Evolutionary conservation across 495 filamentous ascomycete genomes (phyloP), one percentile per base, ranked within the genome.

Genomic region (Penicillium turbatum): DNA sequence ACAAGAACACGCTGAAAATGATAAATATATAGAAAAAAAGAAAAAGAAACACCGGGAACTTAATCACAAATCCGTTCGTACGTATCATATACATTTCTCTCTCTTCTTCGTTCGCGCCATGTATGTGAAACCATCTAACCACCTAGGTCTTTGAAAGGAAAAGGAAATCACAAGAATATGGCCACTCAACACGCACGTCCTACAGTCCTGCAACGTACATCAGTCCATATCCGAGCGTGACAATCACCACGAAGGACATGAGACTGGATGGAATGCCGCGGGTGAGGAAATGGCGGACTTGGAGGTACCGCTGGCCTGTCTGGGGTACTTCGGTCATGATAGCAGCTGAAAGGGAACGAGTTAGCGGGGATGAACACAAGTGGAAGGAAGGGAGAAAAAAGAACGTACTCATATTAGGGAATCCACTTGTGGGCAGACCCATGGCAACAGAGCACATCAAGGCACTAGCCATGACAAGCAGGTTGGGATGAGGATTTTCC

Each of bases 291-390:
- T 99, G 93, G 59, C 87, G 88, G 26, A 97, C 93, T 48, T 86
- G 75, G 48, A 99, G 79, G 67, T 99, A 99, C 19, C 93, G 78
- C 68, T 95, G 89, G 7, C 93, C 93, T 0, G 88, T 91, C 51
- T 90, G 85, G 0, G 87, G 78, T 56, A 97, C 91, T 74, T 99
- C 93, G 77, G 96, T 97, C 95, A 99, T 97, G 65, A 99, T 97
- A 11, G 93, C 93, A 51, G 93, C 92, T 96, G 55, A 34, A 16
- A 19, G 51, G 49, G 41, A 45, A 38, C 32, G 40, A 16, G 56
- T 73, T 61, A 72, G 66, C 34, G 57, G 27, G n/a, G 34, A 31
- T 46, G 38, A 17, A 29, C 21, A 37, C 42, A 17, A 30, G 27
- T 46, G 36, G 38, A 37, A 51, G 35, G 12, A 44, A 42, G 45